Conservation (phyloP, 2,329 filamentous ascomycete species). For the Achaetomium macrosporum region DNA sequence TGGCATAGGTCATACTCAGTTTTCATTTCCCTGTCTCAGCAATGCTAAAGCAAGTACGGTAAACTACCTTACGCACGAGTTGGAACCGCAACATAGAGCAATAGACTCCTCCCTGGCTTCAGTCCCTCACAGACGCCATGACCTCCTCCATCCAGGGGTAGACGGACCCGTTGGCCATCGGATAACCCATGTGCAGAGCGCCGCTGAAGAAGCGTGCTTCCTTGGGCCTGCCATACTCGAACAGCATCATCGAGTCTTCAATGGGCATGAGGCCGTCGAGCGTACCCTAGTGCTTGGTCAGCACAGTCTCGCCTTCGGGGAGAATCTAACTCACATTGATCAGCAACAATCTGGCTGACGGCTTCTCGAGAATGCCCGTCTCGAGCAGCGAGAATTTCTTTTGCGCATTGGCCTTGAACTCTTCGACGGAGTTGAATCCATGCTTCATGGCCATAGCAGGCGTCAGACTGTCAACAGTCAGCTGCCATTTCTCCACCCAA, state of each 20-base stretch:
- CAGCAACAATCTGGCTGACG: slow-evolving; percentile 52
- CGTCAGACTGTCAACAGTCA: slow-evolving; percentile 35
- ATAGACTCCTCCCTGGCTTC: neutral
- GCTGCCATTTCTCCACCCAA: neutral
- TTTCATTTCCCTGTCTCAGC: neutral
- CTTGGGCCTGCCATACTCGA: slow-evolving; percentile 60
- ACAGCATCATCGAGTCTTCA: slow-evolving; percentile 59
- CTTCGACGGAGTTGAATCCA: slow-evolving; percentile 51
- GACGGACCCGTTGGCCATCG: slow-evolving; percentile 49
- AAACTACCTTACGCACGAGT: neutral
- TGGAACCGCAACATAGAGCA: neutral
- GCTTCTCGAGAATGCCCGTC: slow-evolving; percentile 49
- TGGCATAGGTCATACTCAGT: neutral
- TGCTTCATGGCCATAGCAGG: slow-evolving; percentile 57
- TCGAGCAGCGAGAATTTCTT: slow-evolving; percentile 59
- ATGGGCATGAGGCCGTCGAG: slow-evolving; percentile 62
- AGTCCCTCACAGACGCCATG: slow-evolving; percentile 32
- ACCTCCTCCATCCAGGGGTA: slow-evolving; percentile 59
- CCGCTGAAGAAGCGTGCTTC: slow-evolving; percentile 59
- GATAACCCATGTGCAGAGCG: slow-evolving; percentile 63
- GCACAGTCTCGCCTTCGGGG: neutral
- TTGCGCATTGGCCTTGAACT: slow-evolving; percentile 49
- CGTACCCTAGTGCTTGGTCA: slow-evolving; percentile 42
- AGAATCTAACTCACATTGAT: slow-evolving; percentile 54
- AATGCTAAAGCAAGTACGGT: neutral